Evolutionary conservation across 148 eudicot genomes (phyloP), one percentile per base, ranked within the genome.

Genomic region (Polygonum maritimum): DNA sequence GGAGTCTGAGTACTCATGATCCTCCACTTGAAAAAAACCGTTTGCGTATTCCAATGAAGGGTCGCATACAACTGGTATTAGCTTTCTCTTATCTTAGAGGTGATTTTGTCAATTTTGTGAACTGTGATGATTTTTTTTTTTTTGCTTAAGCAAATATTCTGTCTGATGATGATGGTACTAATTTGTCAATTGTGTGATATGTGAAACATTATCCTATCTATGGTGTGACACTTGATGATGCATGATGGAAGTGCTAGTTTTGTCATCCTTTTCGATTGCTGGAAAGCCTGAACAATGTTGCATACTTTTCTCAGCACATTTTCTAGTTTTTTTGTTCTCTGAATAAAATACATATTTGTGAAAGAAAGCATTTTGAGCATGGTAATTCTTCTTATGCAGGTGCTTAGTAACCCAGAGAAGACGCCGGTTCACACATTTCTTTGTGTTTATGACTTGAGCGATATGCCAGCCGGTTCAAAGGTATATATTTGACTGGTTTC

Each of bases 401-500:
- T 91, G 41, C 82, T 89, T 63, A 91, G 96, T 82, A 91, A 91
- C 78, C 96, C 92, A 5, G 96, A 91, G 60, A 91, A 83, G 75
- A 91, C 96, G 55, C 96, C 96, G 35, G 55, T 91, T 49, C 92
- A 91, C 78, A 89, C 96, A 15, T 91, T 89, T 86, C 84, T 91
- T 77, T 91, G 96, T 79, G 87, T 86, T 83, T 91, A 91, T 79
- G 96, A 91, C 82, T 76, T 89, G 83, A 89, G 86, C 79, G 92
- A 91, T 82, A 91, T 91, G 92, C 92, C 96, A 9, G 84, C 84
- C 76, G 96, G 92, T 73, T 84, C 96, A 67, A 91, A 91, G 92
- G 96, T 85, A 83, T 67, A 1, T 22, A 36, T 36, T 67, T 36
- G 71, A 67, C 18, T 16, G 12, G 7, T 38, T 21, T 40, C 65